Evolutionary conservation across 2,329 filamentous ascomycete species (phyloP), one percentile per base, ranked within the genome.

Genomic region (Colletotrichum trifolii): DNA sequence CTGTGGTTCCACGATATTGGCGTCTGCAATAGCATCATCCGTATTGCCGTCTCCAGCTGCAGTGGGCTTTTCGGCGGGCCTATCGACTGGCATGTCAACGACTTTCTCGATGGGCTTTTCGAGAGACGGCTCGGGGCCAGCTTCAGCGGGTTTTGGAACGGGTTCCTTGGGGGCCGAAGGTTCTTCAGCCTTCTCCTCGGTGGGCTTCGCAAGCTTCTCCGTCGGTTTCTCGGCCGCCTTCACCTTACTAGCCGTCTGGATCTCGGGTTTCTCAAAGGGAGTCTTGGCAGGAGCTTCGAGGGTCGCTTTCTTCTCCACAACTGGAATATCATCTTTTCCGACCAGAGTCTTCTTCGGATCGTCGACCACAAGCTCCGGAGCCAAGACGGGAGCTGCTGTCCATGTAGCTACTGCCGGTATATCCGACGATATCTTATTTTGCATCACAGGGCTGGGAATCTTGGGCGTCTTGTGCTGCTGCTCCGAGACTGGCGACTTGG

Each of bases 1-100:
- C 56, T 76, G 73, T 39, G 69, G 69, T 39, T 63, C 61, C 17
- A 53, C 36, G 34, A 56, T 55, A 13, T 33, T 40, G 10, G 39
- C 25, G 13, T 33, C 52, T 15, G 46, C 36, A 4, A 25, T 8
- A 25, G 46, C n/a, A 5, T 43, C 50, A 35, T 55, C 57, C 8
- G 12, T n/a, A 63, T 61, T 71, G 47, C 72, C 67, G 11, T 62
- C 40, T 33, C 71, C 67, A 9, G 57, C 17, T 34, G 45, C 59
- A 2, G 46, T n/a, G 13, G 50, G 8, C 17, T 50, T 35, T n/a
- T 64, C 53, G 25, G 39, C 40, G 10, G 40, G 9, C 47, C 15
- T 48, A 17, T 65, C 57, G n/a, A 13, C 17, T 17, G 54, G 53
- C 36, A 49, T 45, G 3, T 61, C 50, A 12, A 13, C 9, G 10